Base-by-base conservation (phyloP, 306 rosid species). In the Geum urbanum region DNA sequence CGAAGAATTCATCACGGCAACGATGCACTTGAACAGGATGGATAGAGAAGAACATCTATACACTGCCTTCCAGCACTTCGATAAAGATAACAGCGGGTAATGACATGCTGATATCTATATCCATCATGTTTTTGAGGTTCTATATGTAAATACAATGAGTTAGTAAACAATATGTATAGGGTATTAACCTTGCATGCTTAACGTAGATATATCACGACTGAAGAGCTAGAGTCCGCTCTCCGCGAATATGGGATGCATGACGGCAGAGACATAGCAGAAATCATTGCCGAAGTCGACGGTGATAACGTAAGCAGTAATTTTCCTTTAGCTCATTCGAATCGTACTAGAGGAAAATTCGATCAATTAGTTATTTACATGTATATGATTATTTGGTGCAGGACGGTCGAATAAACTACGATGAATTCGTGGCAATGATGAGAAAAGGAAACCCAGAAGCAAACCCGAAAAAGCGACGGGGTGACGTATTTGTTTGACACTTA, bases 61-160 rank as follows among this genome's bases (percentile, higher is more conserved):
- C 63, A 91, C 99, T 43, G 99, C 99, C 61, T 95, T 95, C 92
- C 96, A 87, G 74, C 92, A 79, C 82, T 95, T 95, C 14, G 99
- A 95, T 37, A 89, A 91, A 74, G 99, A 95, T 57, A 86, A 84
- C 22, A 95, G 99, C 91, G 99, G 99, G 97, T 95, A 91, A 52
- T 16, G 22, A 39, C 22, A 35, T 27, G 32, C 32, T 27, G 32
- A 27, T 63, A 22, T 13, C 11, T 1, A 61, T 5, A 11, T 4
- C 7, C 0, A 27, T 27, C 12, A 53, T 46, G 22, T 22, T 27
- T 15, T 22, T 9, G 7, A 55, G 6, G 41, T 37, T 16, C 7
- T 20, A 19, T 55, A 59, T 14, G 11, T 7, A 58, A 32, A 43
- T 64, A 41, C 52, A 62, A 27, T 27, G 32, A 27, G 32, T 27